Evolutionary conservation across 179 eudicot species (phyloP), one percentile per base, ranked within the genome.

Genomic region (Beta lomatogona): DNA sequence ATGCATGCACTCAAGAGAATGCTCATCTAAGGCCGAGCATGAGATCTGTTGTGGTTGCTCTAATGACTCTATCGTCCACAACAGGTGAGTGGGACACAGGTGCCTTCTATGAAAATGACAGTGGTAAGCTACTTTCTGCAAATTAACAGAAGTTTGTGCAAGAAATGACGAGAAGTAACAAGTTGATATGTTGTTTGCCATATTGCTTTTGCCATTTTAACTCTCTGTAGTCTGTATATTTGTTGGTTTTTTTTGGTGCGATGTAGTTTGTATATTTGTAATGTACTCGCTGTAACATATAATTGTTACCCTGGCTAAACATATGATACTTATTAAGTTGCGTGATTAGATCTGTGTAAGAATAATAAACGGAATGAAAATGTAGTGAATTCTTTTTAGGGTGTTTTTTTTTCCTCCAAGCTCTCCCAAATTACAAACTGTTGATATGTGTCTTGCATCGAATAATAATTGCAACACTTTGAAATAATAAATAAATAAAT

Each of bases 11-110:
- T 58, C 87, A 84, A 21, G 91, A 88, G 71, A 86, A 90, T 58
- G 89, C 92, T 11, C 85, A 83, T 22, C 83, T 82, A 63, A 81
- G 92, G 74, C 92, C 89, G 2, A 87, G 85, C 81, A 90, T 90
- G 92, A 87, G 91, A 79, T 85, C 90, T 12, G 84, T 87, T 19
- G 90, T 83, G 57, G 91, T 90, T 48, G 91, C 90, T 75, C 82
- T 90, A 57, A 82, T 83, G 85, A 88, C 85, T 50, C 80, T 89
- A 64, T 82, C 89, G 4, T 87, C 90, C 60, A 50, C 85, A 15
- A 88, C 91, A 10, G 90, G 86, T 48, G 89, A 87, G n/a, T 88
- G 90, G 91, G 87, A 83, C 69, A 78, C 77, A 4, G 83, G 76
- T 13, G 73, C 83, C 61, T 84, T 84, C 64, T 78, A 82, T 53